These are phyloP conservation scores for Ulmus americana DNA, from an alignment of 331 rosid genomes.

Conservation along the genomic window DNA sequence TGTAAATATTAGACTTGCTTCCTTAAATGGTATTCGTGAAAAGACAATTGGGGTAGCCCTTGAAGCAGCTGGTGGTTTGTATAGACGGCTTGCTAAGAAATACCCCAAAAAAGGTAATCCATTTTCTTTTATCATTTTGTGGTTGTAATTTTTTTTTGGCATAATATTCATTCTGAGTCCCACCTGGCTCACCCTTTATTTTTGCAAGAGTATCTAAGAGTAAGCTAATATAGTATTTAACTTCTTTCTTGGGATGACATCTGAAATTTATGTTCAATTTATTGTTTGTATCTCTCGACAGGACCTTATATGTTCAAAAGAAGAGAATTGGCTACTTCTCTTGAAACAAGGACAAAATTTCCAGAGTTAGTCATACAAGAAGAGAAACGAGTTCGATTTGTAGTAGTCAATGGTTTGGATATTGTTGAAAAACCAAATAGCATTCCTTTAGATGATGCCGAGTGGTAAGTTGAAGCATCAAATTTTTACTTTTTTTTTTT, in stretches of 20 bases:
- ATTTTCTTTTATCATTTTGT: neutral
- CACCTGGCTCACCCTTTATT: neutral
- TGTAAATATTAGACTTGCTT: conserved; percentile 71
- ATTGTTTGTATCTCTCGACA: conserved; percentile 21
- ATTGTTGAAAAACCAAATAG: conserved; percentile 76
- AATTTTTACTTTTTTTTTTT: neutral
- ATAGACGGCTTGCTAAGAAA: conserved; percentile 82
- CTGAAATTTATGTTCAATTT: conserved; percentile 3
- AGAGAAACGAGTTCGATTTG: conserved; percentile 94
- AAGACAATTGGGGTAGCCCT: conserved; percentile 94
- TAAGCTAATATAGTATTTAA: neutral
- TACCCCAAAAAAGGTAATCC: conserved; percentile 78
- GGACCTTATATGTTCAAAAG: conserved; percentile 71
- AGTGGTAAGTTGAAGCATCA: conserved; percentile 49
- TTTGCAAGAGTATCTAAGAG: neutral
- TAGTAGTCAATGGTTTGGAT: conserved; percentile 82
- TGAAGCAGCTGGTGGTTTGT: conserved; percentile 98
- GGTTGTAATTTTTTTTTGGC: neutral
- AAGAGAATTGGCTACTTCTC: conserved; percentile 93
- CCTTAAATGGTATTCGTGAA: conserved; percentile 78
- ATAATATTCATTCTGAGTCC: neutral
- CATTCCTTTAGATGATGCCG: conserved; percentile 67
- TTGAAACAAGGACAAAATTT: conserved; percentile 83
- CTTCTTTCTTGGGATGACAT: conserved; percentile 14
- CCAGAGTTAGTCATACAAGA: conserved; percentile 92